Conservation (phyloP, 768 basidiomycete genomes). For the Daedaleopsis sinensis region DNA sequence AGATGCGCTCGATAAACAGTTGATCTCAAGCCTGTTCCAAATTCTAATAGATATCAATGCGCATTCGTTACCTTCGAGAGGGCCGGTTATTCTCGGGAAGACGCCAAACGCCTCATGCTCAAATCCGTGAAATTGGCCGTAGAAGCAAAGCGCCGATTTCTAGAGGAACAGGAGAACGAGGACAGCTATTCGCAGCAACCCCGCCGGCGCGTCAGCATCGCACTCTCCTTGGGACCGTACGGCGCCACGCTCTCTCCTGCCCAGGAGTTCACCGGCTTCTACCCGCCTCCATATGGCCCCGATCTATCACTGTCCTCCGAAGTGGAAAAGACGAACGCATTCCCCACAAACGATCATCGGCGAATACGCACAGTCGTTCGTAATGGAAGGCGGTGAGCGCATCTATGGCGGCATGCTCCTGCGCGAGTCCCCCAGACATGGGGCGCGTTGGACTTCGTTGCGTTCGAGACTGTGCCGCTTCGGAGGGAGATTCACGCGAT, state of each 20-base stretch:
- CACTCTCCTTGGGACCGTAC: slow-evolving; percentile 74
- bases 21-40: not conserved
- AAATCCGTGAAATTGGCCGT: slow-evolving; percentile 54
- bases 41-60: slow-evolving; percentile 61
- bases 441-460: slow-evolving; percentile 60
- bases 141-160: slow-evolving; percentile 45
- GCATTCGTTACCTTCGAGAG: slow-evolving; percentile 54
- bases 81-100: slow-evolving; percentile 48
- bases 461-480: slow-evolving; percentile 81
- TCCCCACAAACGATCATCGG: slow-evolving; percentile 33
- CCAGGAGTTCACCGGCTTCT: slow-evolving; percentile 75
- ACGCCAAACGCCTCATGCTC: slow-evolving; percentile 53
- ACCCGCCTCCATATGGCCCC: slow-evolving; percentile 78
- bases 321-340: slow-evolving; percentile 40
- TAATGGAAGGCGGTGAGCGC: too few relatives aligned
- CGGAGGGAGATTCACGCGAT: slow-evolving; percentile 67
- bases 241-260: slow-evolving; percentile 67
- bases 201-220: slow-evolving; percentile 44
- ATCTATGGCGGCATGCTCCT: too few relatives aligned
- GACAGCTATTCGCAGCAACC: slow-evolving; percentile 6
- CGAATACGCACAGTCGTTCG: too few relatives aligned
- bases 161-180: slow-evolving; percentile 20
- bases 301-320: slow-evolving; percentile 36
- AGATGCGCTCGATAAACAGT: too few relatives aligned
- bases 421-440: slow-evolving; percentile 50